These are phyloP conservation scores for Anisodus tanguticus DNA, from an alignment of 257 asterid genomes.

Conservation along the genomic window DNA sequence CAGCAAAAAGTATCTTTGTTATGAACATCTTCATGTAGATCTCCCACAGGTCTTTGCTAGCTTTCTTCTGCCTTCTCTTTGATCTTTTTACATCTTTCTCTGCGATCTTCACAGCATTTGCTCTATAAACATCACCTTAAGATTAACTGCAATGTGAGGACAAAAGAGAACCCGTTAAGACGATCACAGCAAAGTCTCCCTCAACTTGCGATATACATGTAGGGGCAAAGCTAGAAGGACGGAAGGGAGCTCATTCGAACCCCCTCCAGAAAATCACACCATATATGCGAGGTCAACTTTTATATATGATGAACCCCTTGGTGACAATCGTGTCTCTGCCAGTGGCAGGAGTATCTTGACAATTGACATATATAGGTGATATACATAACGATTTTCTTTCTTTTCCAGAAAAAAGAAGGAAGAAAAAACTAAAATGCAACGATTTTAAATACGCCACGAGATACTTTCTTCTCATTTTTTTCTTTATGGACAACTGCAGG, in stretches of 20 bases:
- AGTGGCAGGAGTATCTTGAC: neutral
- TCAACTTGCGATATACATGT: no score
- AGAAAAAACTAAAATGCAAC: neutral
- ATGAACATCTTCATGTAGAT: neutral
- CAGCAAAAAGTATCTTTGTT: neutral
- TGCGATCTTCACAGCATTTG: neutral
- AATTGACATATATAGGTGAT: neutral
- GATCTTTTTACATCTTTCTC: neutral
- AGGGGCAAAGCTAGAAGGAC: no score
- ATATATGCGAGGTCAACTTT: no score
- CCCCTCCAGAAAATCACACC: no score
- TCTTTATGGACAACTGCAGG: neutral
- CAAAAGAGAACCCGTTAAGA: neutral
- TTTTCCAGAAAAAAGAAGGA: neutral
- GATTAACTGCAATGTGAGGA: neutral
- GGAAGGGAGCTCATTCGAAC: no score
- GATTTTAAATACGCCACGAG: neutral
- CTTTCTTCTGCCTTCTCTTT: slow-evolving; percentile 9
- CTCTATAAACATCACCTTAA: neutral
- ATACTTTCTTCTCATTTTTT: neutral
- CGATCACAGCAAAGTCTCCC: neutral
- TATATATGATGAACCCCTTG: no score
- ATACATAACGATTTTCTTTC: neutral
- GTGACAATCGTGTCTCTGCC: no score
- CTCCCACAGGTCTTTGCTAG: neutral